Conservation (phyloP, 225 moss, liverwort and hornwort genomes). For the Pseudisothecium myosuroides region DNA sequence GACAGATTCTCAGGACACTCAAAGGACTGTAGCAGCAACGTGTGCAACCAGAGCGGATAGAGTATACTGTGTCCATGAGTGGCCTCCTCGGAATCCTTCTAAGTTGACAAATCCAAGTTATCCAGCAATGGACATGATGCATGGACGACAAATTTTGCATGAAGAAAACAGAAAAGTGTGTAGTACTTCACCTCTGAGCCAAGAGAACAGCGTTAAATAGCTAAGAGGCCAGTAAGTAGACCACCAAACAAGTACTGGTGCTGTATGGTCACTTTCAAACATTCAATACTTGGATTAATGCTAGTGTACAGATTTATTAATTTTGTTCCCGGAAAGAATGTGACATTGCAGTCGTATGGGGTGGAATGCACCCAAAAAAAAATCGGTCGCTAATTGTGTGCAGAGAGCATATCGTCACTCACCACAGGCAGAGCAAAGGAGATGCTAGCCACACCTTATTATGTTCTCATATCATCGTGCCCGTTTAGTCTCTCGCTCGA, state of each 20-base stretch:
- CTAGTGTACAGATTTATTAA: conserved; percentile 4
- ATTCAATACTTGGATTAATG: background rate
- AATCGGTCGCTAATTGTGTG: background rate
- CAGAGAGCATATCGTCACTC: conserved; percentile 17
- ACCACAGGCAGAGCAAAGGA: background rate
- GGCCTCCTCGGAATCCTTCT: no score
- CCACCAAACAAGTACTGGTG: no score
- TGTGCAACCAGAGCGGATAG: no score
- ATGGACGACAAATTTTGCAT: no score
- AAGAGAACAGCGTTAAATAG: no score
- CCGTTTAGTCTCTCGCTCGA: background rate
- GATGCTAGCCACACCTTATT: conserved; percentile 31
- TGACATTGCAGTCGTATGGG: background rate
- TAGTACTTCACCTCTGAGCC: background rate
- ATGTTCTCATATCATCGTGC: background rate
- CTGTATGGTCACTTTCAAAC: background rate
- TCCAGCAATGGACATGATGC: no score
- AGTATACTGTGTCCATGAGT: no score
- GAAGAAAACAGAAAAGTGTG: no score
- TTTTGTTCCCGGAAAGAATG: conserved; percentile 5
- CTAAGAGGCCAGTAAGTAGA: no score
- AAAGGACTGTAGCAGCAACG: no score
- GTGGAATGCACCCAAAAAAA: conserved; percentile 16
- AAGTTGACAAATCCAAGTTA: no score
- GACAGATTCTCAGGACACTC: no score